These are phyloP conservation scores for Fusarium sp. DNA, from an alignment of 2,329 filamentous ascomycete genomes.

Conservation along the genomic window DNA sequence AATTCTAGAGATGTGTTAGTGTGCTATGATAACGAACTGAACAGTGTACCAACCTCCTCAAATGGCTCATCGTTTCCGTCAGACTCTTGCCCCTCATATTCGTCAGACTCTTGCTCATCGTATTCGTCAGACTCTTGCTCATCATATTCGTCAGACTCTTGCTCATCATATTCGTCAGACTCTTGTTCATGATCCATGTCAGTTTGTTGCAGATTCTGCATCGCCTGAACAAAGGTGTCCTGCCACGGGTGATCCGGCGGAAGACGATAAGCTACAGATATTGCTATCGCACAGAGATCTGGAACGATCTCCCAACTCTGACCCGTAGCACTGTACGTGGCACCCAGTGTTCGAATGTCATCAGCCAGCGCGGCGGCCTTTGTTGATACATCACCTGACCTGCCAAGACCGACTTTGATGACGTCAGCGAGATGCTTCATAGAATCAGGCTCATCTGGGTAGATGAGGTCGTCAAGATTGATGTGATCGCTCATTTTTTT, in stretches of 20 bases:
- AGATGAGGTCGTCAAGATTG: neutral
- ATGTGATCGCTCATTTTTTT: neutral
- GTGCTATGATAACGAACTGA: neutral
- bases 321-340: no score
- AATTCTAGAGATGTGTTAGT: neutral
- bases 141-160: neutral
- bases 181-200: neutral
- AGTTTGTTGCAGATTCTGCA: neutral
- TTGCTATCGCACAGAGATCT: neutral
- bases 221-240: neutral
- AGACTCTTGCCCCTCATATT: neutral
- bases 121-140: neutral
- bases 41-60: neutral
- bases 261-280: neutral
- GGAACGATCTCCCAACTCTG: neutral
- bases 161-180: neutral
- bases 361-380: neutral
- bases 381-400: neutral
- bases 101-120: neutral
- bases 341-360: neutral
- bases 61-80: neutral
- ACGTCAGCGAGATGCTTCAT: neutral
- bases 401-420: neutral
- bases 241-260: neutral
- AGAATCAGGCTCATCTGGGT: neutral